Percentiles rank a stretch among this genome's conserved stretches.
Evolutionary conservation across 106 monocot species (phyloP).

Genomic region (Xerophyta viscosa): DNA sequence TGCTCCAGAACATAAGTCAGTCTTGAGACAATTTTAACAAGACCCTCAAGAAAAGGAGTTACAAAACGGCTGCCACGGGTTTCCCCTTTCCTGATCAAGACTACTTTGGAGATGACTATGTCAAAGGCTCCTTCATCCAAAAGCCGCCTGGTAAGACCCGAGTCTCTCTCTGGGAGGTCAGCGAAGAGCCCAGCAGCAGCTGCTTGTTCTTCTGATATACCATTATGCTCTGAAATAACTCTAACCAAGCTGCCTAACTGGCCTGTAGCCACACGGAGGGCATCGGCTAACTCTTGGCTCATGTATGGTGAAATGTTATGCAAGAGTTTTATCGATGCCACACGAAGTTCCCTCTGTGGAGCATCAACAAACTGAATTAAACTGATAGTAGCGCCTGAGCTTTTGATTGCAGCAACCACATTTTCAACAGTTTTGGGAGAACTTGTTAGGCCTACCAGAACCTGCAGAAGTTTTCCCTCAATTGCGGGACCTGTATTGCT

Average conservation of each 20-base stretch:
- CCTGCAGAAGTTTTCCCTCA: conserved; percentile 79
- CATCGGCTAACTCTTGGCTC: conserved; percentile 64
- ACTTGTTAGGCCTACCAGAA: conserved; percentile 74
- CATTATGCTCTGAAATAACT: conserved; percentile 55
- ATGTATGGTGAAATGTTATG: conserved; percentile 71
- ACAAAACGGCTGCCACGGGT: conserved; percentile 53
- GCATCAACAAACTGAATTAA: conserved; percentile 83
- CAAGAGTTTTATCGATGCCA: conserved; percentile 70
- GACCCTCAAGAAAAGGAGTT: conserved; percentile 61
- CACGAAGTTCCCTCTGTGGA: conserved; percentile 66
- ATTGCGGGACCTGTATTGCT: conserved; percentile 96
- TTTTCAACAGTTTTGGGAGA: conserved; percentile 38
- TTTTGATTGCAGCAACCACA: conserved; percentile 72
- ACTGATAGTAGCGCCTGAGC: conserved; percentile 83
- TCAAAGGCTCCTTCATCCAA: conserved; percentile 61
- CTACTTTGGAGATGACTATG: conserved; percentile 43
- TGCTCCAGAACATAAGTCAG: conserved; percentile 62
- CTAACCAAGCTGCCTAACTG: conserved; percentile 55
- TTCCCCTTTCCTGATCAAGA: conserved; percentile 39
- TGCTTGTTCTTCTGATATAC: conserved; percentile 82
- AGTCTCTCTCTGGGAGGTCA: conserved; percentile 64
- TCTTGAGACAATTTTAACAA: conserved; percentile 60
- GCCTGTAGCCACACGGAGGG: conserved; percentile 43
- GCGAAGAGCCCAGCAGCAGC: conserved; percentile 74
- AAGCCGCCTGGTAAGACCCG: conserved; percentile 52